A percentile compares a stretch with the other conserved stretches of the same genome.
phyloP scores from a whole-genome alignment of 768 basidiomycete genomes.

The Tricholoma bakamatsutake region DNA sequence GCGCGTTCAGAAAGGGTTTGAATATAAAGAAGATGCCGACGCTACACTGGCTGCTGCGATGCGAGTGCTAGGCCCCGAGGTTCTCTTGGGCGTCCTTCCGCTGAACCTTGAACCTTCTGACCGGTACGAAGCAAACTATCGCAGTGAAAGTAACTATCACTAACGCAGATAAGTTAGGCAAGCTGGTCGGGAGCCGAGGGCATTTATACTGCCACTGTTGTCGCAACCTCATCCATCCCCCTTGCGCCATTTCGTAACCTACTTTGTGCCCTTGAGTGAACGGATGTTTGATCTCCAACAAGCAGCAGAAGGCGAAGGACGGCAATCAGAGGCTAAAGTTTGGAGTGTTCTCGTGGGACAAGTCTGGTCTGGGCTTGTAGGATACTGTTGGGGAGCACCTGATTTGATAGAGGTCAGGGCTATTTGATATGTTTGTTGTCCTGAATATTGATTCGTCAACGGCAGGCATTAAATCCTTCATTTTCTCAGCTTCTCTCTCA shows the following conservation, averaged over 20 bases:
- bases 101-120: constrained; percentile 81
- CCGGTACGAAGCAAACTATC: constrained; percentile 42
- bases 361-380: constrained; percentile 87
- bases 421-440: not conserved
- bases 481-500: constrained; percentile 83
- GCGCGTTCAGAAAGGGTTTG: constrained; percentile 75
- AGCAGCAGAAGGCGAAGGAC: constrained; percentile 66
- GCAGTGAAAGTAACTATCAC: not conserved
- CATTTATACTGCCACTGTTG: constrained; percentile 87
- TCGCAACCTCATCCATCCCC: constrained; percentile 75
- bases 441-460: constrained; percentile 5
- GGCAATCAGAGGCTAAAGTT: constrained; percentile 84
- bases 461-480: constrained; percentile 56
- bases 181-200: constrained; percentile 77
- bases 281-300: constrained; percentile 86
- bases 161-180: constrained; percentile 34
- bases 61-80: constrained; percentile 80
- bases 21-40: constrained; percentile 87
- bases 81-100: constrained; percentile 68
- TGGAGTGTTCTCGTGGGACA: constrained; percentile 94
- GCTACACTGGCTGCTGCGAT: constrained; percentile 73
- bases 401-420: constrained; percentile 63
- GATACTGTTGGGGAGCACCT: constrained; percentile 80
- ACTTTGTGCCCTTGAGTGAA: constrained; percentile 93
- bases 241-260: constrained; percentile 77